These are phyloP conservation scores for Nigrospora oryzae DNA, from an alignment of 2,329 filamentous ascomycete species.

Conservation along the genomic window DNA sequence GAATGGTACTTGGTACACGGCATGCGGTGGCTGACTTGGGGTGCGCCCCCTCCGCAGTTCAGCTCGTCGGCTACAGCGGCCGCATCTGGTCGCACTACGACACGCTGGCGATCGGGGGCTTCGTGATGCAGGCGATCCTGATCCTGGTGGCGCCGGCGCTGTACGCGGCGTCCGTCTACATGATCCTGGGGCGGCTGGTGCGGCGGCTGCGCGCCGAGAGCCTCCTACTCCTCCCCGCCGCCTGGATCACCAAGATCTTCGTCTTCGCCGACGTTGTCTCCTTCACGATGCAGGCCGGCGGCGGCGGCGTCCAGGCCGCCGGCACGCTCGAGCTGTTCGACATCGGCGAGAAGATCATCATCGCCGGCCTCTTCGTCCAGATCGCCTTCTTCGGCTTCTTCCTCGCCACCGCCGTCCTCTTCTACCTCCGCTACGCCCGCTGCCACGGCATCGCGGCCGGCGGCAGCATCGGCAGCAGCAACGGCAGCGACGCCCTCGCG, in stretches of 20 bases:
- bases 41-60: conserved; percentile 15
- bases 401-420: conserved; percentile 29
- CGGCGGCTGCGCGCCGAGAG: conserved; percentile 24
- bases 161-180: conserved; percentile 18
- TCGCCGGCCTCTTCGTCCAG: conserved; percentile 41
- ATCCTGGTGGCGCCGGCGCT: conserved; percentile 28
- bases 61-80: conserved; percentile 25
- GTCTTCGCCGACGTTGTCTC: conserved; percentile 35
- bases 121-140: conserved; percentile 24
- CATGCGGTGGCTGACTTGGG: neutral
- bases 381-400: conserved; percentile 42
- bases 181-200: conserved; percentile 25
- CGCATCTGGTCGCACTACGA: conserved; percentile 14
- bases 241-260: conserved; percentile 36
- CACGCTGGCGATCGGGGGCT: conserved; percentile 15
- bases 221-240: conserved; percentile 27
- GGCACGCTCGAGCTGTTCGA: conserved; percentile 12
- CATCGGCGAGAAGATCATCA: conserved; percentile 32
- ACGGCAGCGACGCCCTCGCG: neutral
- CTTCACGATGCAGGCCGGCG: conserved; percentile 30
- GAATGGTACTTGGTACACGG: neutral
- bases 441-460: neutral
- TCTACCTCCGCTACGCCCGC: conserved; percentile 20
- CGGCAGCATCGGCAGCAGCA: neutral
- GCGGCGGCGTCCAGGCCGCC: conserved; percentile 8